Percentiles rank a stretch among this genome's conserved stretches.
Evolutionary conservation across 768 basidiomycete genomes (phyloP).

Genomic region (Calocera viscosa): DNA sequence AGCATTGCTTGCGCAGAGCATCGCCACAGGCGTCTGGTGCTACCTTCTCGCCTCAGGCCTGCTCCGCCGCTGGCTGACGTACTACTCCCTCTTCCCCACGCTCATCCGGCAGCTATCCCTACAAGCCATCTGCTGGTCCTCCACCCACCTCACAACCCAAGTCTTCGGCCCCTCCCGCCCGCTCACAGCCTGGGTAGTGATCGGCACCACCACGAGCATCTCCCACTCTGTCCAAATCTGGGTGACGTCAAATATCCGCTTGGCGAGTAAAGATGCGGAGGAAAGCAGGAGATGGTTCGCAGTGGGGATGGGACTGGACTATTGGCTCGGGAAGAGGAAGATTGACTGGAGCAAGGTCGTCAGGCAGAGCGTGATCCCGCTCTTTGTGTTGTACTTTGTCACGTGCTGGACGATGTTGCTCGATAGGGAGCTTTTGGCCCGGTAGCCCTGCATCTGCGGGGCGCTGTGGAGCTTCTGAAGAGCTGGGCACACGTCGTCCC

Average conservation of each 20-base stretch:
- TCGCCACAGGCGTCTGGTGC: slow-evolving; percentile 82
- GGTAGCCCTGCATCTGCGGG: background rate
- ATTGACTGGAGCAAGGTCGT: slow-evolving; percentile 66
- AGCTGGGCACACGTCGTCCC: no score
- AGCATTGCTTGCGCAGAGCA: slow-evolving; percentile 37
- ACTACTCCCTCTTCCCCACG: slow-evolving; percentile 78
- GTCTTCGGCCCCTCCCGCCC: slow-evolving; percentile 60
- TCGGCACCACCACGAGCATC: slow-evolving; percentile 62
- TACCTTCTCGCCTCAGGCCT: slow-evolving; percentile 79
- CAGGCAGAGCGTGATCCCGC: slow-evolving; percentile 57
- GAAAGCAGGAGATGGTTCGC: slow-evolving; percentile 29
- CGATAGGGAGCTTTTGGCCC: slow-evolving; percentile 27
- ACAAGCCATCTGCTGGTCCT: slow-evolving; percentile 94
- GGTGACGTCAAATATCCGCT: slow-evolving; percentile 79
- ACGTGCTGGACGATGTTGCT: slow-evolving; percentile 59
- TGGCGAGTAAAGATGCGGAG: slow-evolving; percentile 20
- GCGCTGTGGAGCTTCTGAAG: no score
- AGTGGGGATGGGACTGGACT: slow-evolving; percentile 31
- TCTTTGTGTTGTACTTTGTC: slow-evolving; percentile 58
- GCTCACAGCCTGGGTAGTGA: slow-evolving; percentile 77
- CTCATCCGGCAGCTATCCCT: slow-evolving; percentile 84
- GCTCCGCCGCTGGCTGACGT: slow-evolving; percentile 75
- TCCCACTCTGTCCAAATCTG: slow-evolving; percentile 81
- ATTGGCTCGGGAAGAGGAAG: slow-evolving; percentile 14
- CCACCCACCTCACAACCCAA: slow-evolving; percentile 69